A percentile compares a stretch with the other conserved stretches of the same genome.
Evolutionary conservation across 768 basidiomycete genomes (phyloP).

Genomic region (Auricularia heimuer): DNA sequence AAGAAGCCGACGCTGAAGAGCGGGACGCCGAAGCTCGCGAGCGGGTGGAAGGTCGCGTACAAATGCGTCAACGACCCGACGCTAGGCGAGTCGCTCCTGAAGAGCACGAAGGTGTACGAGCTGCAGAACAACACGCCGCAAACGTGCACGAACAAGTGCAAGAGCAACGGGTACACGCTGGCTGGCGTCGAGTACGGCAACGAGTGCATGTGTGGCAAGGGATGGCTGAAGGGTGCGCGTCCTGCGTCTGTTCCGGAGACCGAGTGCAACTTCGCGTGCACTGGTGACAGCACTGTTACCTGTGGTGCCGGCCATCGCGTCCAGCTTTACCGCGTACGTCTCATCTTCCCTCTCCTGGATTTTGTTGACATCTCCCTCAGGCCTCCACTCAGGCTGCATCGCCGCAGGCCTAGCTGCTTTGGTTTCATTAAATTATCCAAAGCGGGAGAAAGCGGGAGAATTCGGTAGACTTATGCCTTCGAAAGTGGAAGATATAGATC

Average conservation of each 20-base stretch:
- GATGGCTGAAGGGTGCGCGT: no score
- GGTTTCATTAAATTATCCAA: no score
- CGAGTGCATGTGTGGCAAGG: not conserved
- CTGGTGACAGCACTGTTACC: no score
- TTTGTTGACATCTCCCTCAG: no score
- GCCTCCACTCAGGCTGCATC: no score
- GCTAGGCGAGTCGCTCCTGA: not conserved
- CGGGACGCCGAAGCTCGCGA: not conserved
- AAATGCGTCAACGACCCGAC: not conserved
- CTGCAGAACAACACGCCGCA: not conserved
- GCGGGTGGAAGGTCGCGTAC: slow-evolving; percentile 1
- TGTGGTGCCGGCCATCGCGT: not conserved
- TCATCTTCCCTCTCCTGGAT: no score
- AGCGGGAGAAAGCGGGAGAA: no score
- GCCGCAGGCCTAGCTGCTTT: no score
- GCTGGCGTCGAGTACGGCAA: not conserved
- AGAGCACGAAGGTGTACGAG: not conserved
- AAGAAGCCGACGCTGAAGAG: not conserved
- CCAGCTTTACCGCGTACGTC: not conserved
- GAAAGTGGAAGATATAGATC: no score
- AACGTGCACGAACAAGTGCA: not conserved
- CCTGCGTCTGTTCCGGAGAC: no score
- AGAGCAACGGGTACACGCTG: not conserved
- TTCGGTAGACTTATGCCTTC: no score
- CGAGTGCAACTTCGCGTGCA: no score